These are phyloP conservation scores for Colletotrichum sp. DNA, from an alignment of 2,329 filamentous ascomycete species.

Conservation along the genomic window DNA sequence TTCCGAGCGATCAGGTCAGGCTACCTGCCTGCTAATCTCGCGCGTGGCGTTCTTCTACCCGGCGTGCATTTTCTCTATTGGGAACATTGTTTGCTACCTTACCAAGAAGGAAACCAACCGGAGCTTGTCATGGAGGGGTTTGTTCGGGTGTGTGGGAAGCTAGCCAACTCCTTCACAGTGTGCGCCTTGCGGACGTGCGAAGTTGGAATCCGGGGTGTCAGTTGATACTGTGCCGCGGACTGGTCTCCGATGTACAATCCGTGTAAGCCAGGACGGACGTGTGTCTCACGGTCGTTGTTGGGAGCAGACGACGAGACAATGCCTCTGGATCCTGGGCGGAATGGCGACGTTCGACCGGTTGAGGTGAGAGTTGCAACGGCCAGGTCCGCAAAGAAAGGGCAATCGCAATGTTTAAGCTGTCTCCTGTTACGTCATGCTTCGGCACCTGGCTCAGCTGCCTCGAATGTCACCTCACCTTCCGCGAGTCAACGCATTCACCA, in stretches of 20 bases:
- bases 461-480: neutral
- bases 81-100: constrained; percentile 13
- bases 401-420: neutral
- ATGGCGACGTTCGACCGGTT: neutral
- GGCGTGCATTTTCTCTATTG: constrained; percentile 6
- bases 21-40: neutral
- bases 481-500: neutral
- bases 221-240: constrained; percentile 20
- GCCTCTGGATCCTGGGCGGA: neutral
- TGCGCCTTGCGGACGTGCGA: constrained; percentile 19
- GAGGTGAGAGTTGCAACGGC: neutral
- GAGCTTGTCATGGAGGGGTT: constrained; percentile 17
- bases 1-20: neutral
- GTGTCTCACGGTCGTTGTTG: neutral
- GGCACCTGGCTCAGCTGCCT: neutral
- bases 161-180: constrained; percentile 13
- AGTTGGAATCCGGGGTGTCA: neutral
- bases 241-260: neutral
- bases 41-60: neutral
- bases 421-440: constrained; percentile 9
- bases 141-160: constrained; percentile 16
- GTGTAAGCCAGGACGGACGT: neutral
- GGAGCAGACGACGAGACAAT: neutral
- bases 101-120: constrained; percentile 11
- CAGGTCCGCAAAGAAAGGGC: neutral